Conservation (phyloP, 129 eudicot genomes). For the Tanacetum coccineum region DNA sequence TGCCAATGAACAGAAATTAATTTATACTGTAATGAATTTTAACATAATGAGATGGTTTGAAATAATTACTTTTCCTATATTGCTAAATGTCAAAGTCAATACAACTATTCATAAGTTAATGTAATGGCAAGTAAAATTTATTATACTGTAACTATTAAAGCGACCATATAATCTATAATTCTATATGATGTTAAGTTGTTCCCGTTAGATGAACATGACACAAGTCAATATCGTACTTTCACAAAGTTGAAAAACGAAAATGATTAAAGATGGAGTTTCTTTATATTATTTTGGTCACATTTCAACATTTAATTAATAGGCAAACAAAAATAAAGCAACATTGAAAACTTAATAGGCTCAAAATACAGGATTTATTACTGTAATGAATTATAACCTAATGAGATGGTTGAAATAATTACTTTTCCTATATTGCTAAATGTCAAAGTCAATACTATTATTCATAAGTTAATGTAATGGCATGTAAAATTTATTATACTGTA, state of each 20-base stretch:
- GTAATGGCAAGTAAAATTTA: not conserved
- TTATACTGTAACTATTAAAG: not conserved
- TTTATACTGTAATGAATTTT: not conserved
- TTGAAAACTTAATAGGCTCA: no score
- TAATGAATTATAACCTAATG: conserved; percentile 2
- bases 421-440: not conserved
- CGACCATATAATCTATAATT: no score
- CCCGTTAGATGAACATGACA: no score
- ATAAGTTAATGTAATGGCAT: not conserved
- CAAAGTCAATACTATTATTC: not conserved
- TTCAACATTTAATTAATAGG: no score
- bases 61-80: not conserved
- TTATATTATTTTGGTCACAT: no score
- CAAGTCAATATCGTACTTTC: no score
- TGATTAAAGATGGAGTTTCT: no score
- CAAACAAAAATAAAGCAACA: no score
- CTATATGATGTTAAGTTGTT: no score
- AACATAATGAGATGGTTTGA: conserved; percentile 15
- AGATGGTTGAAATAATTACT: conserved; percentile 12
- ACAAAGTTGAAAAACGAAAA: no score
- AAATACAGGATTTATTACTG: no score
- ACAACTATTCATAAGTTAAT: not conserved
- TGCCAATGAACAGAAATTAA: no score
- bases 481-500: not conserved
- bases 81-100: conserved; percentile 6